Evolutionary conservation across 1,139 yeast genomes (phyloP).

Genomic region (Suhomyces panamericanus): DNA sequence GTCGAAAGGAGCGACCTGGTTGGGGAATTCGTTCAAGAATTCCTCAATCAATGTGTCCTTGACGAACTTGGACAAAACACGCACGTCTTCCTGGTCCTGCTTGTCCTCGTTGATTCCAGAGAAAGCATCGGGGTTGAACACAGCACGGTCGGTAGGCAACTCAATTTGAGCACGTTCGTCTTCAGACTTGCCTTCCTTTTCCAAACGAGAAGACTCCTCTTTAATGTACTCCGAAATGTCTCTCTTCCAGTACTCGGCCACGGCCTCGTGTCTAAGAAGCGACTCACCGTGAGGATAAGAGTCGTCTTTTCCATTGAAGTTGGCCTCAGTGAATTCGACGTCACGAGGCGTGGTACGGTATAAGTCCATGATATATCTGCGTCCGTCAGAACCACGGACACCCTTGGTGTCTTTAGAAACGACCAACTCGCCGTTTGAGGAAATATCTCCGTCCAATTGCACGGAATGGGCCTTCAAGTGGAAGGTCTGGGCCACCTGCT

Average conservation of each 20-base stretch:
- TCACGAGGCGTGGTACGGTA: constrained; percentile 86
- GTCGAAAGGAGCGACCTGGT: constrained; percentile 69
- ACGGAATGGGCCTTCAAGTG: constrained; percentile 74
- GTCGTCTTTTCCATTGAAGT: constrained; percentile 43
- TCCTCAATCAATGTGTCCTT: constrained; percentile 60
- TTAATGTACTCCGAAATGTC: constrained; percentile 59
- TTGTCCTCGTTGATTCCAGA: constrained; percentile 43
- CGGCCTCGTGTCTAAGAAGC: constrained; percentile 81
- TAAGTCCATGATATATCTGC: constrained; percentile 81
- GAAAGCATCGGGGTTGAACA: constrained; percentile 82
- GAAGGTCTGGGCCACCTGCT: constrained; percentile 67
- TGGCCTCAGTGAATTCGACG: constrained; percentile 64
- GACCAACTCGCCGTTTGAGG: constrained; percentile 48
- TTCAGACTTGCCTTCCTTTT: constrained; percentile 45
- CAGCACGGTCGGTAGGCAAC: constrained; percentile 56
- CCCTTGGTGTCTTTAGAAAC: constrained; percentile 86
- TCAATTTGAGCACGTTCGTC: constrained; percentile 51
- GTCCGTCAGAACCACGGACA: constrained; percentile 78
- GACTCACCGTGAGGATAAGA: constrained; percentile 83
- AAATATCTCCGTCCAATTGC: constrained; percentile 32
- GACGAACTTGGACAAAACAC: constrained; percentile 67
- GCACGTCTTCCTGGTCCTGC: constrained; percentile 58
- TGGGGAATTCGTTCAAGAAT: constrained; percentile 56
- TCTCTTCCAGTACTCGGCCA: constrained; percentile 85
- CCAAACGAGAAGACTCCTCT: constrained; percentile 44